Evolutionary conservation across 1,284 basidiomycete species (phyloP).

Genomic region (Sutorius eximius): DNA sequence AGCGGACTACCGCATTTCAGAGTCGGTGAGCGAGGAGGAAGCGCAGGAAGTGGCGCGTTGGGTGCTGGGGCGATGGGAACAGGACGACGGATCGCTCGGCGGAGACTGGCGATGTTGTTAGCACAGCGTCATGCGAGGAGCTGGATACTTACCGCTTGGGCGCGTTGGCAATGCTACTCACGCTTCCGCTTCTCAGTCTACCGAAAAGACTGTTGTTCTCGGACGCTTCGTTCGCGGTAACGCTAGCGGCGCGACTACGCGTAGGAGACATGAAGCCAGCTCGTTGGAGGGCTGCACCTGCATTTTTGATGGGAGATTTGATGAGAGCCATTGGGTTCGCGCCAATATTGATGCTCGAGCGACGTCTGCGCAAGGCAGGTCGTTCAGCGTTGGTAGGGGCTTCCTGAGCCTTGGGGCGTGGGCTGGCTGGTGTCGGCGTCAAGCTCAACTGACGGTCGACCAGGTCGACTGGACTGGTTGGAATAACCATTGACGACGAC

Average conservation of each 20-base stretch:
- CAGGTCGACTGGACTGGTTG: slow-evolving; percentile 37
- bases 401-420: slow-evolving; percentile 11
- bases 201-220: slow-evolving; percentile 42
- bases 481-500: slow-evolving; percentile 37
- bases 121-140: background rate
- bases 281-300: slow-evolving; percentile 46
- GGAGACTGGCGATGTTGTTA: slow-evolving; percentile 26
- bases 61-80: slow-evolving; percentile 36
- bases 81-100: slow-evolving; percentile 32
- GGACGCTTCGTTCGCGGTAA: slow-evolving; percentile 27
- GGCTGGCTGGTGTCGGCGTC: slow-evolving; percentile 37
- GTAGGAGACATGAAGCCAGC: slow-evolving; percentile 38
- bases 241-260: slow-evolving; percentile 45
- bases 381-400: slow-evolving; percentile 12
- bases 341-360: slow-evolving; percentile 53
- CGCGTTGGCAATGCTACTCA: slow-evolving; percentile 28
- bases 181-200: slow-evolving; percentile 51
- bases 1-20: slow-evolving; percentile 15
- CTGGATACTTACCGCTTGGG: slow-evolving; percentile 36
- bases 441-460: slow-evolving; percentile 29
- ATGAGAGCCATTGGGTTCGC: slow-evolving; percentile 49
- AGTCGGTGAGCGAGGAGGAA: slow-evolving; percentile 29
- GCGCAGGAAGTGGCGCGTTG: slow-evolving; percentile 35
- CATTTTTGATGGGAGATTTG: slow-evolving; percentile 50
- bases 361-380: slow-evolving; percentile 47